Conservation (phyloP, 768 basidiomycete genomes). For the Glaciozyma martinii region DNA sequence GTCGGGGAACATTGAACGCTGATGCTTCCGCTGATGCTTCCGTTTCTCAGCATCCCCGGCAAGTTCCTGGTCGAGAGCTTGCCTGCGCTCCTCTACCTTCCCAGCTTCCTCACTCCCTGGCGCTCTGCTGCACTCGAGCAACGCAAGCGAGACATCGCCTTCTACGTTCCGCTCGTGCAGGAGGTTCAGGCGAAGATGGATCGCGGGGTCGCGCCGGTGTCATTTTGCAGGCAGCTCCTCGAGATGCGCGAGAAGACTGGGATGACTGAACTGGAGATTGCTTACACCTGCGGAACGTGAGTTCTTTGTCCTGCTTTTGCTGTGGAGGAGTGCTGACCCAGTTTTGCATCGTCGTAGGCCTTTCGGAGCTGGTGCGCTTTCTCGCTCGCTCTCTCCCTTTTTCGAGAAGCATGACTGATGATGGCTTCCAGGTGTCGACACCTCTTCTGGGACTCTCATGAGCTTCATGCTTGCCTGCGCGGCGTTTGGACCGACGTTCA, state of each 20-base stretch:
- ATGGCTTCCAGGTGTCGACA: constrained; percentile 23
- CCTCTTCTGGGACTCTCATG: constrained; percentile 23
- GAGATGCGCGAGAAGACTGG: constrained; percentile 15
- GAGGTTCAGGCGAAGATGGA: constrained; percentile 26
- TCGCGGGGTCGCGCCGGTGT: constrained; percentile 6
- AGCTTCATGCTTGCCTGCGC: constrained; percentile 24
- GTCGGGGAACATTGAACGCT: accelerated
- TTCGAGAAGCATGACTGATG: background rate
- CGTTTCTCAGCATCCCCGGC: constrained; percentile 22
- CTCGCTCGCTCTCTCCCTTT: no score
- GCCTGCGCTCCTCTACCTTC: constrained; percentile 27
- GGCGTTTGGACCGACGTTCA: constrained; percentile 18
- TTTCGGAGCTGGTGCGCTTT: constrained; percentile 7
- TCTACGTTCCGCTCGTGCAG: constrained; percentile 23
- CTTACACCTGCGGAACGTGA: constrained; percentile 9
- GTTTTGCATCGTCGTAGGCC: background rate
- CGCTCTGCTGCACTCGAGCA: constrained; percentile 16
- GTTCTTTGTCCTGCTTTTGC: background rate
- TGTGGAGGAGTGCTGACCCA: background rate
- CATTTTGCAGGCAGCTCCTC: constrained; percentile 22
- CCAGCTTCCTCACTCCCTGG: constrained; percentile 32
- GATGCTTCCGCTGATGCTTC: background rate
- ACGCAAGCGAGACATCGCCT: constrained; percentile 17
- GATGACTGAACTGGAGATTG: constrained; percentile 13
- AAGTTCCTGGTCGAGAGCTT: constrained; percentile 29